Conservation (phyloP, 176 grass and related monocot genomes). For the Pontederia crassipes region DNA sequence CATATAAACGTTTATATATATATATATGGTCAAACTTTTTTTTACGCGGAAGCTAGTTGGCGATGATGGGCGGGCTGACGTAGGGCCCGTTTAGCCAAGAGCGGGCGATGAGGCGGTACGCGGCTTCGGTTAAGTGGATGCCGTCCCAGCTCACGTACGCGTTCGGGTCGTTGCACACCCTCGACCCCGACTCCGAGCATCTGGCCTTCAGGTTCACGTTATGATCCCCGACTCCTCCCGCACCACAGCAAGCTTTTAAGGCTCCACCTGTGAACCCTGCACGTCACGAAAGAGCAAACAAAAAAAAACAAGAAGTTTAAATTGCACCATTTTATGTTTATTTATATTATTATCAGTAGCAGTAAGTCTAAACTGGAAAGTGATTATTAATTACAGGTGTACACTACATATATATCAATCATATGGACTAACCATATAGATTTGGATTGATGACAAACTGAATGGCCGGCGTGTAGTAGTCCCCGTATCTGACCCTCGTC, state of each 20-base stretch:
- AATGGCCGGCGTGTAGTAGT: constrained; percentile 77
- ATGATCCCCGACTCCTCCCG: not conserved
- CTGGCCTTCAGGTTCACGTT: not conserved
- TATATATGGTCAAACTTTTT: too few relatives aligned
- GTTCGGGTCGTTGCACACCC: not conserved
- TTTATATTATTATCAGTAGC: too few relatives aligned
- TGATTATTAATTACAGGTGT: not conserved
- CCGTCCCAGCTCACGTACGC: constrained; percentile 16
- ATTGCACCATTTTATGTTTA: not conserved
- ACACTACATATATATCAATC: not conserved
- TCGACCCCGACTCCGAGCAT: constrained; percentile 1
- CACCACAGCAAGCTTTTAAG: constrained; percentile 17
- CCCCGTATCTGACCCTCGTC: constrained; percentile 63
- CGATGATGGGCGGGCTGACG: constrained; percentile 1
- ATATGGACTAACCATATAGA: constrained; percentile 55
- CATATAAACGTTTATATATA: too few relatives aligned
- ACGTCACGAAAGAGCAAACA: not conserved
- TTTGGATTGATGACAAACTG: constrained; percentile 58
- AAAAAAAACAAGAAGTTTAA: not conserved
- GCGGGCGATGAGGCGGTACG: constrained; percentile 1
- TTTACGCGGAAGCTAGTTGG: too few relatives aligned
- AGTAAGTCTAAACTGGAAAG: not conserved
- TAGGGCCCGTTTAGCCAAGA: constrained; percentile 11
- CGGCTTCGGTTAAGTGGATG: constrained; percentile 7
- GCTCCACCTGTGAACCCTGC: constrained; percentile 6